Evolutionary conservation across 2,329 filamentous ascomycete species (phyloP), one percentile per base, ranked within the genome.

Genomic region (Cordyceps fumosorosea): DNA sequence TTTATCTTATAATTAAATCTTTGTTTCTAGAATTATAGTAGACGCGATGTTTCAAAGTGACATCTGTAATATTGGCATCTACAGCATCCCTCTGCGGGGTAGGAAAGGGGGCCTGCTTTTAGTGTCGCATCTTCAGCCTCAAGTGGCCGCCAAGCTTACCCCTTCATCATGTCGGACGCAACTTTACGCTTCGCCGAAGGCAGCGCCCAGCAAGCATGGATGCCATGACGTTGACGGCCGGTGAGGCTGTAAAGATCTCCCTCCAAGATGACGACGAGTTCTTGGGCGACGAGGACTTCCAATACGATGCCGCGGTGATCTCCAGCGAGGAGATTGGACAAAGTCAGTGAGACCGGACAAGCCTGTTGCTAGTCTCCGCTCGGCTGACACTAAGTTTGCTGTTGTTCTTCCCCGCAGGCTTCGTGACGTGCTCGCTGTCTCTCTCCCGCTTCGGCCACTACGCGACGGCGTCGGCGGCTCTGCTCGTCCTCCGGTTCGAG

Each of bases 321-420:
- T 57, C 55, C n/a, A 57, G 55, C 42, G 55, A 57, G n/a, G 55
- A 57, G 29, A 57, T 57, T 40, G 55, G 55, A 20, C 55, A 57
- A 24, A 57, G 55, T 57, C 44, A 24, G 55, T 57, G 12, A 20
- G 24, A 18, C 22, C 16, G 10, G 22, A 48, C 20, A 11, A 24
- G 20, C 45, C 22, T 42, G 20, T 34, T 3, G 12, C 16, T 24
- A 32, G 22, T n/a, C 29, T 6, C 20, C 18, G 8, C 44, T 26
- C 1, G 2, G 34, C 34, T 37, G 12, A 37, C 34, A 14, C 34
- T 12, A 37, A 37, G 34, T 37, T 12, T 37, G 34, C 34, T 37
- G 8, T 37, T 14, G 34, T 37, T 14, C 34, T 14, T 37, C 11
- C 11, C 16, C 18, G 1, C n/a, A 57, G 55, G 55, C 44, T 57